Conservation (phyloP, 805 yeast genomes). For the Cyberlindnera xishuangbannaensis region DNA sequence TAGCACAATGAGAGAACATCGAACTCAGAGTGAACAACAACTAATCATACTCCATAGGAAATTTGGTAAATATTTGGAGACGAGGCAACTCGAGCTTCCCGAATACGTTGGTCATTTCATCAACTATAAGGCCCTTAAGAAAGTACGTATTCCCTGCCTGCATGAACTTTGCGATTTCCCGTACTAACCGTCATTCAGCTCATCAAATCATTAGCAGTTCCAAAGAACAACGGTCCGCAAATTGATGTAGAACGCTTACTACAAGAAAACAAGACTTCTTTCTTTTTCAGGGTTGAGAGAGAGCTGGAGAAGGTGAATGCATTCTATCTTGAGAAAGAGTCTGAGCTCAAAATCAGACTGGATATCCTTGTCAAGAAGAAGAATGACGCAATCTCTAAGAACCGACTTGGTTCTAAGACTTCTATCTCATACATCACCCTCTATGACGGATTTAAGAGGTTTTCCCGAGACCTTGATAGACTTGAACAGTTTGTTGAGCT, state of each 20-base stretch:
- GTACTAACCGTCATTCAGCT: no score
- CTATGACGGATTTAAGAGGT: conserved; percentile 84
- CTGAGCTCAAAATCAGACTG: conserved; percentile 73
- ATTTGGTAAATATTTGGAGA: conserved; percentile 92
- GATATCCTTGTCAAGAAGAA: conserved; percentile 74
- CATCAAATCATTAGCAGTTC: conserved; percentile 70
- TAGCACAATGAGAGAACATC: no score
- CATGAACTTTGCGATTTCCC: no score
- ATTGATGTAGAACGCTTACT: conserved; percentile 44
- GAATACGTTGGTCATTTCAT: conserved; percentile 93
- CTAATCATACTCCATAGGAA: no score
- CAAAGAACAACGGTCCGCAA: conserved; percentile 23
- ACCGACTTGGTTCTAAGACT: conserved; percentile 46
- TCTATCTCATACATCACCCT: conserved; percentile 77
- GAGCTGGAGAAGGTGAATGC: conserved; percentile 92
- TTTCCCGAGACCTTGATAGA: conserved; percentile 81
- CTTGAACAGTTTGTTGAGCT: conserved; percentile 91
- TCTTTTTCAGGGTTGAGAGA: conserved; percentile 82
- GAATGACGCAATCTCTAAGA: conserved; percentile 38
- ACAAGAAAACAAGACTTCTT: conserved; percentile 87
- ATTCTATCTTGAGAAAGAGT: conserved; percentile 88
- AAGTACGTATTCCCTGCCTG: no score
- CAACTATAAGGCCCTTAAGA: conserved; percentile 89
- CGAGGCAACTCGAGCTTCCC: conserved; percentile 89
- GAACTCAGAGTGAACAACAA: no score